These are phyloP conservation scores for Maudiozyma serrabonitensis DNA, from an alignment of 805 yeast genomes.

Conservation along the genomic window DNA sequence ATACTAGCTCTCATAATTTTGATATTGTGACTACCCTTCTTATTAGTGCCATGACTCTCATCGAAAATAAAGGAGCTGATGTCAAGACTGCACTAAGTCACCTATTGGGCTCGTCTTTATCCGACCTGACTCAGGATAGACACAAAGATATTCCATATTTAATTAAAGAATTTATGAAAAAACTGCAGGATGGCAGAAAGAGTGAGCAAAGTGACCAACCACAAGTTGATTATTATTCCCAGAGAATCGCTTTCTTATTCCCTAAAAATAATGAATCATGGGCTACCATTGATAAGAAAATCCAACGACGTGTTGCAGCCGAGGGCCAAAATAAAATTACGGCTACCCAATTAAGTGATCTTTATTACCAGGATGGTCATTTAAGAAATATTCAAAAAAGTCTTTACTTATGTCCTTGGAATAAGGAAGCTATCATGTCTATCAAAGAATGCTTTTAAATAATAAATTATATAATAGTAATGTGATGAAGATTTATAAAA, in stretches of 20 bases:
- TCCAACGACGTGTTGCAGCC: conserved; percentile 51
- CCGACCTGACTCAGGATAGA: conserved; percentile 40
- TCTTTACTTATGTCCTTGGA: conserved; percentile 52
- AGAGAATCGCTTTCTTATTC: conserved; percentile 60
- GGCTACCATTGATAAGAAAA: conserved; percentile 47
- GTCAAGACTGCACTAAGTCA: conserved; percentile 57
- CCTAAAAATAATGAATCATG: conserved; percentile 65
- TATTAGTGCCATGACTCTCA: conserved; percentile 69
- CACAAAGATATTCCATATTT: conserved; percentile 50
- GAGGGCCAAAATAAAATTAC: conserved; percentile 41
- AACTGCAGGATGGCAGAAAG: conserved; percentile 6
- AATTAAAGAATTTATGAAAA: conserved; percentile 42
- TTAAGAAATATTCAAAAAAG: conserved; percentile 58
- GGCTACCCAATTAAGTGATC: conserved; percentile 39
- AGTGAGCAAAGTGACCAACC: conserved; percentile 11
- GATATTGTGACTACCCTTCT: conserved; percentile 59
- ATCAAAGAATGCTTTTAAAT: conserved; percentile 25
- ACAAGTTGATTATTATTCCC: conserved; percentile 37
- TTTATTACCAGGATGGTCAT: conserved; percentile 40
- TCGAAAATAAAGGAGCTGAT: conserved; percentile 49
- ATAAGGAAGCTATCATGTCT: conserved; percentile 23
- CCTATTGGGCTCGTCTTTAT: conserved; percentile 40
- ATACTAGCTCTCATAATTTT: conserved; percentile 54
- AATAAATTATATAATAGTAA: not conserved
- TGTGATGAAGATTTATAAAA: not conserved